Evolutionary conservation across 169 alveolate species (phyloP).

Genomic region (Neospora caninum): DNA sequence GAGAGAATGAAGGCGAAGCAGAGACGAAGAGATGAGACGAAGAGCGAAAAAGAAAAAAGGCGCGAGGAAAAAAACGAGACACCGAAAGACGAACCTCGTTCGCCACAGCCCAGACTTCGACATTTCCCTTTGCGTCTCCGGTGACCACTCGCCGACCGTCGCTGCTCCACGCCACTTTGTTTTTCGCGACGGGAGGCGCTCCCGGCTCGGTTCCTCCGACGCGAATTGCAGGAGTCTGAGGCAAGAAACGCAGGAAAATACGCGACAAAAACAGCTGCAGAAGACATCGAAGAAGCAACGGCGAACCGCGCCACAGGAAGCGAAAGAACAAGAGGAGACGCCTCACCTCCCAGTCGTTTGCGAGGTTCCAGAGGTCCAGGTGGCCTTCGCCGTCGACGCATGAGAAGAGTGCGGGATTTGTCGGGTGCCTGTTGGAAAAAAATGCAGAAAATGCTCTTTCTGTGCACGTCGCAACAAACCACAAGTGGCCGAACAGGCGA

Average conservation of each 20-base stretch:
- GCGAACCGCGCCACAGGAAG: not conserved
- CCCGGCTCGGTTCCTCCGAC: not conserved
- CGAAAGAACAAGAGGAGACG: not conserved
- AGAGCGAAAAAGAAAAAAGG: not conserved
- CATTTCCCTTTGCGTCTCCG: conserved; percentile 40
- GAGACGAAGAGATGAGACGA: not conserved
- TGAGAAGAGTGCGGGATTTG: conserved; percentile 28
- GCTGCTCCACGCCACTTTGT: conserved; percentile 8
- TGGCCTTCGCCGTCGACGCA: conserved; percentile 29
- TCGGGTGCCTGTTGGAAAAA: conserved; percentile 27
- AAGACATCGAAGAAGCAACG: not conserved
- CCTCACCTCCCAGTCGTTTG: conserved; percentile 43
- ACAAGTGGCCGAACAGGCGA: no score
- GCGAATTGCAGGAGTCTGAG: conserved; percentile 12
- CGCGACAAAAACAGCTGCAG: not conserved
- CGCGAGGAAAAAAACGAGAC: no score
- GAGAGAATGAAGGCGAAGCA: no score
- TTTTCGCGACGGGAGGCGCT: conserved; percentile 21
- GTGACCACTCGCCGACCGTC: conserved; percentile 32
- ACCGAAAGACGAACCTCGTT: not conserved
- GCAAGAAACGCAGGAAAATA: not conserved
- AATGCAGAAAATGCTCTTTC: not conserved
- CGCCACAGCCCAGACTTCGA: conserved; percentile 27
- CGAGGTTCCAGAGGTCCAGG: conserved; percentile 41
- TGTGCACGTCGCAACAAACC: no score